Evolutionary conservation across 2,329 filamentous ascomycete genomes (phyloP), one percentile per base, ranked within the genome.

Genomic region (Fusarium pseudocircinatum): DNA sequence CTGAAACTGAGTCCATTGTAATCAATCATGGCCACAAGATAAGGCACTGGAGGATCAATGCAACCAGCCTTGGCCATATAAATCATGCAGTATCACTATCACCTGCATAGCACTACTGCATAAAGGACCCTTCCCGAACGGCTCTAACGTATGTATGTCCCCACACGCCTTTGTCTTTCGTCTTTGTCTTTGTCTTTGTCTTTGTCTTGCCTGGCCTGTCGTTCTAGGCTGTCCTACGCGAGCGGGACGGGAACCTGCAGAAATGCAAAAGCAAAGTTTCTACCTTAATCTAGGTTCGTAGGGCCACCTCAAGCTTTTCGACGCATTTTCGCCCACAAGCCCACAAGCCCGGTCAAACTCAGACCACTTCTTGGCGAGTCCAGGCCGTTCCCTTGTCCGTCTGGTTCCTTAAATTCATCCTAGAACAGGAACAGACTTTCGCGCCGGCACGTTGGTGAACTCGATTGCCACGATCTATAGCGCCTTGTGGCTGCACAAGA

Each of bases 161-260:
- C 57, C 62, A 37, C 53, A 57, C 60, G 39, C 34, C 50, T 53
- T 53, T 34, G 47, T 50, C 46, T 32, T 15, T 56, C 28, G 39
- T 34, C 50, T 54, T 39, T 53, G 50, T 28, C 50, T 22, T 18
- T 36, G 34, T 18, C 34, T 36, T 4, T 36, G 34, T 36, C 34
- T 36, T 16, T 36, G 34, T 22, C n/a, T 24, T 37, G 49, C 24
- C 16, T 47, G 44, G n/a, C n/a, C 32, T 52, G 49, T 36, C 7
- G 32, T 53, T 53, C 34, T 39, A 39, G 34, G 34, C 40, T 53
- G 36, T 58, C 53, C 34, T 47, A 39, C 37, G 59, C 71, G 39
- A 7, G 39, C 71, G 39, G 39, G 39, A 40, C 39, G 71, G 71
- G 71, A 72, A 74, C 67, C 46, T 74, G 67, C 71, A 73, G 71